Evolutionary conservation across 139 green algal genomes (phyloP), one percentile per base, ranked within the genome.

Genomic region (Gonium pectorale): DNA sequence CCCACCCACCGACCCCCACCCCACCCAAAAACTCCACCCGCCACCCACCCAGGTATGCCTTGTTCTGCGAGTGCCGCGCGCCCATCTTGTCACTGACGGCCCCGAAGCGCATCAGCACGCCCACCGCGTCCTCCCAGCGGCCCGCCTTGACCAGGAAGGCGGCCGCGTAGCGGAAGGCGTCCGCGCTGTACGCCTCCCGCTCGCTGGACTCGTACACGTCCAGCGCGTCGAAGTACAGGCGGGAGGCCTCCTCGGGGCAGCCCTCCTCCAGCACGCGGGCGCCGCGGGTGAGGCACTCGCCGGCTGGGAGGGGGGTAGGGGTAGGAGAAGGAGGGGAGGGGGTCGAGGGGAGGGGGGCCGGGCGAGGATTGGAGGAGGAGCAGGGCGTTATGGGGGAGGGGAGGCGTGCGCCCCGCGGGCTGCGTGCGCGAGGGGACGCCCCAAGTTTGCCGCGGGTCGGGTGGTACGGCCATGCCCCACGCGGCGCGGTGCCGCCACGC

Each of bases 61-160:
- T 95, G 77, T 68, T 86, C 75, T 95, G 91, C 33, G 88, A 92
- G 77, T 63, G 68, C 2, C n/a, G 44, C 0, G 83, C 78, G 26
- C 63, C 67, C 8, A 43, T 38, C 33, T 62, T 51, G 13, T 95
- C 90, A 63, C 89, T 96, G 0, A 91, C 83, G 1, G 86, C 75
- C 21, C 91, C 95, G 89, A 95, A 95, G 1, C 90, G 87, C 87
- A 96, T 86, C 33, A 92, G 87, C 67, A 93, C 66, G 56, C 77
- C 71, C 2, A 90, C 90, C 0, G 91, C 92, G 26, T 95, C 93
- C 2, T n/a, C 63, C 75, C 88, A 95, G 6, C 77, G 56, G 46
- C 86, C 66, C 41, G 38, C 59, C 40, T n/a, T 40, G 29, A 82
- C 19, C 33, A 86, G 41, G 75, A 88, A 69, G 27, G 87, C 46